Base-by-base conservation (phyloP, 192 early-diverging fungal genomes). In the Podila epigama region DNA sequence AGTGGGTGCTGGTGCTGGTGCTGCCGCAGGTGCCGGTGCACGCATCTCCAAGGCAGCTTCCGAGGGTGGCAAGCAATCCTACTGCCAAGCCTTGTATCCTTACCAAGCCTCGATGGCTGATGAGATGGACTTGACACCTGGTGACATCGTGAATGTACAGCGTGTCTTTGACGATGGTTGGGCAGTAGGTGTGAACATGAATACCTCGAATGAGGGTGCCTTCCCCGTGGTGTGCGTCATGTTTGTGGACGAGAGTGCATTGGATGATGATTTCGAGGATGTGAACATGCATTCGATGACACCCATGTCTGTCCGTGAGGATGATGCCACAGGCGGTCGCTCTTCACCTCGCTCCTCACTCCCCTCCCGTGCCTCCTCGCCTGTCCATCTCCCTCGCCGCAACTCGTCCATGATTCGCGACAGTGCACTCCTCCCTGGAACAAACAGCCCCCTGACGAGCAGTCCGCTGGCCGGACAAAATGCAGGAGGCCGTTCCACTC, bases 141-240 rank as follows among this genome's bases (percentile, higher is more conserved):
- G 89, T 48, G 94, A 96, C 62, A 83, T 89, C 58, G 89, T 96
- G 9, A 87, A 85, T 31, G 57, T 95, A 28, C 84, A 87, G 22
- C 77, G 86, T 68, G 84, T 84, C 41, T 96, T 95, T 83, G 93
- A 95, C 70, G 95, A 96, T 71, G 95, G 95, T 3, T 96, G 95
- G 95, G 94, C 91, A 22, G 83, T 95, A 4, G 95, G 95, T 36
- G 80, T 88, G 59, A 96, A 95, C 81, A 70, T 89, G 63, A 87
- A 82, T 40, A 91, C 92, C 7, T 84, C 87, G 0, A 42, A 81
- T 50, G 87, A 89, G 61, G 95, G 95, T 29, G 92, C 92, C 0
- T 96, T 96, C 87, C 95, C 95, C 22, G 62, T 93, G 6, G 92
- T 92, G 32, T 96, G 95, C 64, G 85, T 96, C 7, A 64, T 64